phyloP scores from a whole-genome alignment of 2,329 filamentous ascomycete genomes.

The Sclerotiophoma versabilis region DNA sequence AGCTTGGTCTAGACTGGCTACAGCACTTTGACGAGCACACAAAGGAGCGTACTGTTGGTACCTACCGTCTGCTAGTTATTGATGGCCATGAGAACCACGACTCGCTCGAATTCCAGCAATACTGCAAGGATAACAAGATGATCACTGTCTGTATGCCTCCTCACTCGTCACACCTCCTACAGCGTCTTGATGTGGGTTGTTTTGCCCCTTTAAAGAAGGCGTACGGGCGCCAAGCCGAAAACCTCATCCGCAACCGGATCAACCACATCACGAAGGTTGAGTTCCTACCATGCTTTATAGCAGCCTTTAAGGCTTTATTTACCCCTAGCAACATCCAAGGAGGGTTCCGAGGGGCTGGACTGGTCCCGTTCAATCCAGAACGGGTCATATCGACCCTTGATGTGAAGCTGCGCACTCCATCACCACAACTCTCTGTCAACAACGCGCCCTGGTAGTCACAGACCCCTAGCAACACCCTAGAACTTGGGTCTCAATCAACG shows the following conservation, averaged over 20 bases:
- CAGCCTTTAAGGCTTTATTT: slow-evolving; percentile 31
- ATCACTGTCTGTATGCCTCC: slow-evolving; percentile 1
- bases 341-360: slow-evolving; percentile 41
- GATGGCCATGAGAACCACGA: slow-evolving; percentile 18
- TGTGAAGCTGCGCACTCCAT: slow-evolving; percentile 22
- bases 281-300: slow-evolving; percentile 31
- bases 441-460: slow-evolving; percentile 20
- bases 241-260: slow-evolving; percentile 24
- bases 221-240: slow-evolving; percentile 33
- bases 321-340: slow-evolving; percentile 37
- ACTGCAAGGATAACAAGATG: slow-evolving; percentile 1
- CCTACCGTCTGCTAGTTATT: slow-evolving; percentile 17
- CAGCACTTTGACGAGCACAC: background rate
- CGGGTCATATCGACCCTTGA: slow-evolving; percentile 42
- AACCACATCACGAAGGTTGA: slow-evolving; percentile 34
- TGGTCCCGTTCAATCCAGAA: slow-evolving; percentile 44
- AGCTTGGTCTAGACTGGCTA: background rate
- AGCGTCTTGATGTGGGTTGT: slow-evolving; percentile 10
- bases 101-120: slow-evolving; percentile 1
- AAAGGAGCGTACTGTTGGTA: slow-evolving; percentile 3
- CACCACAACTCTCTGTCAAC: slow-evolving; percentile 15
- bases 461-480: slow-evolving; percentile 22
- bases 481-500: slow-evolving; percentile 21
- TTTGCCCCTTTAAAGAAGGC: slow-evolving; percentile 14
- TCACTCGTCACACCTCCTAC: background rate